Conservation (phyloP, 139 green algal species). For the Eudorina sp. region DNA sequence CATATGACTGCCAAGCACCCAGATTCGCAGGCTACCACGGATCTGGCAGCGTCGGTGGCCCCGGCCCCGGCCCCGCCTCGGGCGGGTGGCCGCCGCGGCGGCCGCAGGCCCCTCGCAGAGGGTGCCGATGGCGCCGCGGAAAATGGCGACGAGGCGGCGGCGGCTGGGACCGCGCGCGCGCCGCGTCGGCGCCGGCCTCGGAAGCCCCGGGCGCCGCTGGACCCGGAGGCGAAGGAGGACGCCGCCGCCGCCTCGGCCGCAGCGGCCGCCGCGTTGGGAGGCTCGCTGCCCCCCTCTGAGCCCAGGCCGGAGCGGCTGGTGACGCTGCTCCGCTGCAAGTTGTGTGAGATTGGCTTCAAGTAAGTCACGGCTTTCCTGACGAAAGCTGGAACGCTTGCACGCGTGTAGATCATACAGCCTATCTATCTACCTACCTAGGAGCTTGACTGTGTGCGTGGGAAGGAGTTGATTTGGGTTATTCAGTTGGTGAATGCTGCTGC, state of each 20-base stretch:
- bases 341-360: constrained; percentile 48
- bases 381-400: too few species aligned
- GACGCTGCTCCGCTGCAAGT: constrained; percentile 35
- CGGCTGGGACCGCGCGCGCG: not conserved
- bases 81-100: not conserved
- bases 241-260: constrained; percentile 1
- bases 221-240: not conserved
- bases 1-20: constrained; percentile 37
- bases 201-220: not conserved
- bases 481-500: too few species aligned
- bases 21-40: not conserved
- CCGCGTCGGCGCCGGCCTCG: not conserved
- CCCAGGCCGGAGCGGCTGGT: constrained; percentile 2
- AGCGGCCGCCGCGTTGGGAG: not conserved
- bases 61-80: not conserved
- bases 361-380: not conserved
- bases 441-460: too few species aligned
- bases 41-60: not conserved
- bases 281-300: not conserved
- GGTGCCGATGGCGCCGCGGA: not conserved
- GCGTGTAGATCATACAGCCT: too few species aligned
- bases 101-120: not conserved
- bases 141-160: not conserved
- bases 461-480: too few species aligned
- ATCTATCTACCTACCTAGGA: too few species aligned